phyloP scores from a whole-genome alignment of 148 eudicot genomes.

The Gaultheria prostrata region DNA sequence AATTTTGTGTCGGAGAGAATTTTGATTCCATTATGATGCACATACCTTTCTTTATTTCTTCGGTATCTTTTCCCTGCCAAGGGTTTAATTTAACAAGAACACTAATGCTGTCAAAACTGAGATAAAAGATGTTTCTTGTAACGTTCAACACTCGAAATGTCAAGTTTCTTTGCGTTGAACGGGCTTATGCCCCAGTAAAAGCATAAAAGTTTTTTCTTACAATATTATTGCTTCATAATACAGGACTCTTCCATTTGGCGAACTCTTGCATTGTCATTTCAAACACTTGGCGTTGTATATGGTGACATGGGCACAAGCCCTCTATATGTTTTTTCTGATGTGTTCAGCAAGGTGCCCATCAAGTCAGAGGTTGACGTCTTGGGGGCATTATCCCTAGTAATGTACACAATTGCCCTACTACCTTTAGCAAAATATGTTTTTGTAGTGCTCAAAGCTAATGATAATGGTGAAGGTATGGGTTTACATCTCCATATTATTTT shows the following conservation, averaged over 20 bases:
- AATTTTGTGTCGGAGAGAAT: background rate
- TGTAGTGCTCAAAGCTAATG: constrained; percentile 93
- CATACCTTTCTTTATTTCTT: background rate
- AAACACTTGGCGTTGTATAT: constrained; percentile 97
- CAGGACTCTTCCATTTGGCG: constrained; percentile 71
- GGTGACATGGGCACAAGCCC: constrained; percentile 99
- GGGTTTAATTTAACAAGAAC: background rate
- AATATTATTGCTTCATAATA: constrained; percentile 19
- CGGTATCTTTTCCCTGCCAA: background rate
- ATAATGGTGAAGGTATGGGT: constrained; percentile 86
- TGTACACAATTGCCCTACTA: constrained; percentile 85
- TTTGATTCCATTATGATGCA: background rate
- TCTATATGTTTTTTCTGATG: constrained; percentile 79
- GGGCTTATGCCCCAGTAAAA: background rate
- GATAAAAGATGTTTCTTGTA: background rate
- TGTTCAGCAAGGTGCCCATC: constrained; percentile 86
- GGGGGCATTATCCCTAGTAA: constrained; percentile 81
- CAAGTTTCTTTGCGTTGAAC: background rate
- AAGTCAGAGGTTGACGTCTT: constrained; percentile 76
- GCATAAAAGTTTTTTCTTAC: constrained; percentile 1
- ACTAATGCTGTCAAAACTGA: background rate
- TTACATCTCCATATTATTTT: background rate
- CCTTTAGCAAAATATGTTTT: constrained; percentile 88
- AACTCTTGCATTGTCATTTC: constrained; percentile 81
- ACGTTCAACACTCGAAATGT: background rate